Conservation (phyloP, 345 rosid genomes). For the Garcia nutans region DNA sequence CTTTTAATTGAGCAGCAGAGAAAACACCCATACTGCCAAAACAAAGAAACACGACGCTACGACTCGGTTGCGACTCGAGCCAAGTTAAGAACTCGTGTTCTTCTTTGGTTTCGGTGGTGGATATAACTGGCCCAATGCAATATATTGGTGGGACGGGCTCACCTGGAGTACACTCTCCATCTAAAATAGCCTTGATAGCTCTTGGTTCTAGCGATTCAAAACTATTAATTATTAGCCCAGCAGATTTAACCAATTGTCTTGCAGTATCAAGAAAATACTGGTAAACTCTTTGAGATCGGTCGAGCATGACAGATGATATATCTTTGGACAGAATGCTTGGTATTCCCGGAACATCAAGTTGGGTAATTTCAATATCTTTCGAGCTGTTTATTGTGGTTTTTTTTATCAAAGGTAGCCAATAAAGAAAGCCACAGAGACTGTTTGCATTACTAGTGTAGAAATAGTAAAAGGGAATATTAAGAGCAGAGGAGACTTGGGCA, state of each 20-base stretch:
- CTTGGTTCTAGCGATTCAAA: conserved; percentile 34
- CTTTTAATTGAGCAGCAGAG: conserved; percentile 32
- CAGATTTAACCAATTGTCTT: conserved; percentile 22
- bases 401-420: conserved; percentile 34
- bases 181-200: conserved; percentile 21
- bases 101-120: neutral
- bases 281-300: conserved; percentile 35
- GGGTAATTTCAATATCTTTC: conserved; percentile 32
- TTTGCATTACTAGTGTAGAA: conserved; percentile 48
- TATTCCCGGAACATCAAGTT: conserved; percentile 41
- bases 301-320: conserved; percentile 27
- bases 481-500: conserved; percentile 25
- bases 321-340: conserved; percentile 35
- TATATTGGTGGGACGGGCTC: conserved; percentile 30
- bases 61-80: conserved; percentile 36
- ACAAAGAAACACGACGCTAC: conserved; percentile 37
- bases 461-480: conserved; percentile 44
- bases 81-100: conserved; percentile 31
- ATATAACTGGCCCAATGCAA: conserved; percentile 38
- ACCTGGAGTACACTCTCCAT: conserved; percentile 31
- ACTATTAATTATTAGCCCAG: conserved; percentile 36
- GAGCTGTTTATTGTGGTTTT: conserved; percentile 32
- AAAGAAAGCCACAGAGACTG: conserved; percentile 29
- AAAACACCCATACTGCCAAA: conserved; percentile 45
- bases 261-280: conserved; percentile 19